These are phyloP conservation scores for Podospora tetraspora DNA, from an alignment of 495 filamentous ascomycete species.

Conservation along the genomic window DNA sequence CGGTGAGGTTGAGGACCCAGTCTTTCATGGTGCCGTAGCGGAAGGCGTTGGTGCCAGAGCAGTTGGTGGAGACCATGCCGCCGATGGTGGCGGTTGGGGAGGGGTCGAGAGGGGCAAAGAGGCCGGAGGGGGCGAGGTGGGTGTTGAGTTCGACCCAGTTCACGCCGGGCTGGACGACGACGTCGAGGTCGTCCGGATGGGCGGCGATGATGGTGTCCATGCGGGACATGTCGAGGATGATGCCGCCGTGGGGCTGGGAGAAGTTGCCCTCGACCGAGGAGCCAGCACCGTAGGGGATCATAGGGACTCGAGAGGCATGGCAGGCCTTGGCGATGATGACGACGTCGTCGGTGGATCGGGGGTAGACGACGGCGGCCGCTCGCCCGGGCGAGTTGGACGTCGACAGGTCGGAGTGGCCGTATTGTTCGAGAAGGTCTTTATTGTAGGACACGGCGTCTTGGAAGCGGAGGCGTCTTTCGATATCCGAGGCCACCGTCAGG, in stretches of 20 bases:
- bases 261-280: slow-evolving; percentile 84
- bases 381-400: slow-evolving; percentile 68
- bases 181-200: slow-evolving; percentile 80
- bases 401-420: slow-evolving; percentile 87
- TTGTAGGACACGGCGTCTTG: slow-evolving; percentile 67
- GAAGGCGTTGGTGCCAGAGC: slow-evolving; percentile 72
- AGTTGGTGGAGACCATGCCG: slow-evolving; percentile 73
- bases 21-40: slow-evolving; percentile 81
- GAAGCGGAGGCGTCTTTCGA: slow-evolving; percentile 45
- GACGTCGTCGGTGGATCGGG: slow-evolving; percentile 70
- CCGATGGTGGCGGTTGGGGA: slow-evolving; percentile 56
- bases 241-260: slow-evolving; percentile 70
- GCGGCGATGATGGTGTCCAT: slow-evolving; percentile 78
- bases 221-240: slow-evolving; percentile 74
- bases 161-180: slow-evolving; percentile 80
- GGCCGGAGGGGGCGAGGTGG: slow-evolving; percentile 60
- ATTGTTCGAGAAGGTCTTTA: slow-evolving; percentile 66
- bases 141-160: slow-evolving; percentile 83
- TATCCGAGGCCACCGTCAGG: slow-evolving; percentile 54
- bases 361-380: slow-evolving; percentile 69
- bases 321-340: slow-evolving; percentile 71
- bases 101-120: slow-evolving; percentile 86
- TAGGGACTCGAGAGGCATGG: slow-evolving; percentile 69
- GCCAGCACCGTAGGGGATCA: slow-evolving; percentile 81
- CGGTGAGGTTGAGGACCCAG: slow-evolving; percentile 73